A percentile compares a stretch with the other conserved stretches of the same genome.
Conservation (phyloP, 352 stramenopile species). For the Globisporangium canariense region DNA sequence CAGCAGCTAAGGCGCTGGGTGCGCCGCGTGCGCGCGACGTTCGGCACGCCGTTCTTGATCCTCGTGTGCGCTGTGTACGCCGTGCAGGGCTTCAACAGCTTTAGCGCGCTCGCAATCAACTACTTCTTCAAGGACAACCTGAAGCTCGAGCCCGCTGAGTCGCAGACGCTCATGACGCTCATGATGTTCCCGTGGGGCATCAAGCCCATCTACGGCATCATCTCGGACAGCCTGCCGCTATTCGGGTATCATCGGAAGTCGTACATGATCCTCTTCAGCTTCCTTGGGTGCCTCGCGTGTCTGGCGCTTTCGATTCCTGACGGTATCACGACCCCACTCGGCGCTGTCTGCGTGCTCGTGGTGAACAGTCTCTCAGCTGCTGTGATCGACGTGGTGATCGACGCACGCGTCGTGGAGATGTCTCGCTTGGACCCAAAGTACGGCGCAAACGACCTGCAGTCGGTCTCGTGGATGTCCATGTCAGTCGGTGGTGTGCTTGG, state of each 20-base stretch:
- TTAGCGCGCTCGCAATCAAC: slow-evolving; percentile 90
- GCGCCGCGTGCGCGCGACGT: slow-evolving; percentile 50
- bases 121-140: slow-evolving; percentile 98
- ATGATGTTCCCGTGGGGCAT: slow-evolving; percentile 96
- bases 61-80: slow-evolving; percentile 89
- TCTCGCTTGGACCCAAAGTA: slow-evolving; percentile 81
- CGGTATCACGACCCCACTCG: slow-evolving; percentile 50
- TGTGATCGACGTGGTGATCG: slow-evolving; percentile 95
- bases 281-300: slow-evolving; percentile 53
- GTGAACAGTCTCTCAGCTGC: slow-evolving; percentile 88
- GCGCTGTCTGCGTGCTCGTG: slow-evolving; percentile 58
- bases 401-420: slow-evolving; percentile 95
- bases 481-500: slow-evolving; percentile 91
- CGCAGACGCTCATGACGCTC: slow-evolving; percentile 90
- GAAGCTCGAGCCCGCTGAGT: slow-evolving; percentile 90
- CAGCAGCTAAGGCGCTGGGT: slow-evolving; percentile 54
- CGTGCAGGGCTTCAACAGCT: slow-evolving; percentile 92
- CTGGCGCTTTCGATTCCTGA: slow-evolving; percentile 58
- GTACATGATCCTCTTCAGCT: slow-evolving; percentile 91
- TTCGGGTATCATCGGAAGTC: slow-evolving; percentile 93
- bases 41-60: slow-evolving; percentile 66
- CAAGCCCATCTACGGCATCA: slow-evolving; percentile 95
- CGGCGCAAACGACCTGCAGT: slow-evolving; percentile 92
- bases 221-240: slow-evolving; percentile 93
- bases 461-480: slow-evolving; percentile 93